Evolutionary conservation across 2,329 filamentous ascomycete genomes (phyloP).

Genomic region (Chaetomiaceae sp.): DNA sequence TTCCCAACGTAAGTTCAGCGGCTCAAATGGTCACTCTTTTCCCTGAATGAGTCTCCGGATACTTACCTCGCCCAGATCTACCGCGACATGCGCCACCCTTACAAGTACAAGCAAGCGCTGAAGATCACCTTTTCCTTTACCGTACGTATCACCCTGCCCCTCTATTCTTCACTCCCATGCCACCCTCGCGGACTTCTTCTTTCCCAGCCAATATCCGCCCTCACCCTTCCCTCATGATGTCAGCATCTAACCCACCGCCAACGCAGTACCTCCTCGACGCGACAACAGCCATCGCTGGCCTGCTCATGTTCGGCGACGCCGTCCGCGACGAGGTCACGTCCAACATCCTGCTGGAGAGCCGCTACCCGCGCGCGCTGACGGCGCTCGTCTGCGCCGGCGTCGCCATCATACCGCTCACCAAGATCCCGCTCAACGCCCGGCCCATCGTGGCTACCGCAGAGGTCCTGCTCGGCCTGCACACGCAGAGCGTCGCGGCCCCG

Average conservation of each 20-base stretch:
- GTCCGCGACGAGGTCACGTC: constrained; percentile 84
- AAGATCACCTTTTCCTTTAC: constrained; percentile 81
- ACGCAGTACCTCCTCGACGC: constrained; percentile 69
- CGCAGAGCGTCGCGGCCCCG: constrained; percentile 33
- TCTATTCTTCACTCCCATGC: neutral
- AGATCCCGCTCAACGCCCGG: constrained; percentile 83
- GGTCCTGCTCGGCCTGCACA: constrained; percentile 68
- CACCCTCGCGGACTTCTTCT: neutral
- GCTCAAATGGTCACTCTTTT: no score
- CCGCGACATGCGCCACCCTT: constrained; percentile 63
- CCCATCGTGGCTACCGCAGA: constrained; percentile 84
- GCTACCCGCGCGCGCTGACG: constrained; percentile 69
- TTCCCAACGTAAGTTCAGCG: constrained; percentile 63
- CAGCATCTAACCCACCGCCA: neutral
- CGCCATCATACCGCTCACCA: constrained; percentile 88
- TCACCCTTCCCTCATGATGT: no score
- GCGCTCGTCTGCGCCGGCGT: constrained; percentile 79
- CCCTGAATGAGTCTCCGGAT: neutral
- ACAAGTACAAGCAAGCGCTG: constrained; percentile 71
- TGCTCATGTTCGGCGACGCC: constrained; percentile 91
- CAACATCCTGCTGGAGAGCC: constrained; percentile 70
- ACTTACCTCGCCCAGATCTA: constrained; percentile 41
- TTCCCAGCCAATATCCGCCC: no score
- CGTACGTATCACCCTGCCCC: constrained; percentile 42
- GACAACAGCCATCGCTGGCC: constrained; percentile 73